Percentiles rank a stretch among this genome's conserved stretches.
Evolutionary conservation across 2,329 filamentous ascomycete species (phyloP).

Genomic region (Arthrobotrys megalospora): DNA sequence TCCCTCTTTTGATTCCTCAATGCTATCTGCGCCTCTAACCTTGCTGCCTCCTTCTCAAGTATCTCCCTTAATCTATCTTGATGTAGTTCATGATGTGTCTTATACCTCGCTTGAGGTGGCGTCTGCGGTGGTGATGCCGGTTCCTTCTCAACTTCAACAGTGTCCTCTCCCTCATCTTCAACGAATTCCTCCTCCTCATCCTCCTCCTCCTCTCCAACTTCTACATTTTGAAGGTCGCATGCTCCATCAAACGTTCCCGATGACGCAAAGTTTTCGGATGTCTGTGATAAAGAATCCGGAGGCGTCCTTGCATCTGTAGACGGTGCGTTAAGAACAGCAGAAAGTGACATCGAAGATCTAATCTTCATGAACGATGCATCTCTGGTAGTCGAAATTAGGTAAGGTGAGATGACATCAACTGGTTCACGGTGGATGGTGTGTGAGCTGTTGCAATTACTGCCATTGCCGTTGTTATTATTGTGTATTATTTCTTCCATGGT

Average conservation of each 20-base stretch:
- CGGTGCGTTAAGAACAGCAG: constrained; percentile 46
- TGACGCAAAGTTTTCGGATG: constrained; percentile 24
- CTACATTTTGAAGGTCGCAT: background rate
- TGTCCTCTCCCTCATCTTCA: background rate
- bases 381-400: constrained; percentile 10
- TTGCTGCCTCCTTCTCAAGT: constrained; percentile 39
- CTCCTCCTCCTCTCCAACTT: constrained; percentile 6
- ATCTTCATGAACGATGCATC: constrained; percentile 49
- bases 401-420: background rate
- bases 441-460: constrained; percentile 19
- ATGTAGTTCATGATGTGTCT: constrained; percentile 31
- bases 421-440: constrained; percentile 14
- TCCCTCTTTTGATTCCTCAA: constrained; percentile 11
- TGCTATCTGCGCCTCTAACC: constrained; percentile 20
- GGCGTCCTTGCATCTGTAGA: constrained; percentile 34
- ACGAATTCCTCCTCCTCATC: background rate
- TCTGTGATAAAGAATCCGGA: constrained; percentile 53
- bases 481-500: constrained; percentile 49
- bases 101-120: constrained; percentile 35
- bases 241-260: constrained; percentile 24
- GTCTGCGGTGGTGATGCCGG: constrained; percentile 46
- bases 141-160: constrained; percentile 3
- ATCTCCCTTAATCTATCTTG: constrained; percentile 20
- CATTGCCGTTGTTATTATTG: background rate
- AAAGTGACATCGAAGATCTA: constrained; percentile 51